phyloP scores from a whole-genome alignment of 2,329 filamentous ascomycete genomes.

The Coniochaeta sp. region DNA sequence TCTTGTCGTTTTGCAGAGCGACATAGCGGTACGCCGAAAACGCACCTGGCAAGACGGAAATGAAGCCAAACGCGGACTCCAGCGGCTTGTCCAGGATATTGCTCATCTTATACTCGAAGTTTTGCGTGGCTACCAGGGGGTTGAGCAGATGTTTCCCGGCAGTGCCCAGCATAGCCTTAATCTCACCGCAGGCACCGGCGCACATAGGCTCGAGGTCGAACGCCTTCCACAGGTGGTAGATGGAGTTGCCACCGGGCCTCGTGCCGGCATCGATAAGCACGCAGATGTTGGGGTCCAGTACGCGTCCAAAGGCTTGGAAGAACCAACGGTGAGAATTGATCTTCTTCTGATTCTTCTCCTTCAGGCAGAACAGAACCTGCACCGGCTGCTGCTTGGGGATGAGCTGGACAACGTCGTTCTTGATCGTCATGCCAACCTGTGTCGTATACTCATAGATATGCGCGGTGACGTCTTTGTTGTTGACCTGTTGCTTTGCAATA shows the following conservation, averaged over 20 bases:
- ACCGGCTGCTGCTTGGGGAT: conserved; percentile 84
- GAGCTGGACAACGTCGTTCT: conserved; percentile 79
- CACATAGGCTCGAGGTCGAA: conserved; percentile 98
- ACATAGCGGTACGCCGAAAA: conserved; percentile 98
- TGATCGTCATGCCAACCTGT: conserved; percentile 79
- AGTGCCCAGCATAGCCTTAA: conserved; percentile 91
- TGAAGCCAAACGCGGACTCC: conserved; percentile 96
- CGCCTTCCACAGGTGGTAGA: conserved; percentile 97
- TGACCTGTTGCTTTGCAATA: conserved; percentile 97
- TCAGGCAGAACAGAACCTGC: conserved; percentile 95
- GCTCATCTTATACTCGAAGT: conserved; percentile 99
- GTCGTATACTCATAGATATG: conserved; percentile 97
- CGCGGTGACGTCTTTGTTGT: conserved; percentile 89
- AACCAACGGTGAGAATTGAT: conserved; percentile 99
- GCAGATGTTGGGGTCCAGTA: conserved; percentile 93
- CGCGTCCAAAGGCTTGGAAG: conserved; percentile 90
- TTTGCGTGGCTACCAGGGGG: conserved; percentile 89
- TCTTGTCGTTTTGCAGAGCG: conserved; percentile 94
- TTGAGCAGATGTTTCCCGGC: conserved; percentile 85
- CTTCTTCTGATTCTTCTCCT: conserved; percentile 99
- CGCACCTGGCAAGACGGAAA: conserved; percentile 90
- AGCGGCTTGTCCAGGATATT: conserved; percentile 98
- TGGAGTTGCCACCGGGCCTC: conserved; percentile 85
- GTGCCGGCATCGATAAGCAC: conserved; percentile 95
- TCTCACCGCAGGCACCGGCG: conserved; percentile 93